Conservation (phyloP, 2,329 filamentous ascomycete genomes). For the Lasiodiplodia theobromae region DNA sequence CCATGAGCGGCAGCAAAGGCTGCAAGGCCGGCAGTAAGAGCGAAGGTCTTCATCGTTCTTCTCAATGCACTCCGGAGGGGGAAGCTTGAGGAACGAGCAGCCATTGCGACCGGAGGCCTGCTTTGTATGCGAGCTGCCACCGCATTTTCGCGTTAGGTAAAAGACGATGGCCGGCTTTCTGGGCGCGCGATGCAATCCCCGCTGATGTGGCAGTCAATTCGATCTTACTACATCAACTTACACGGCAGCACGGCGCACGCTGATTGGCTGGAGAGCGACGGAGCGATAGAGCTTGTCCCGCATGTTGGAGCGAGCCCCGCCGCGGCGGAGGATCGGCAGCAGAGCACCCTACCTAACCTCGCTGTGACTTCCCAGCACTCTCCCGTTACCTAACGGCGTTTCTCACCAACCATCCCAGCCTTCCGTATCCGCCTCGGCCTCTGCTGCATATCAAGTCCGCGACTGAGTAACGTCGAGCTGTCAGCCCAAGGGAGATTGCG, state of each 20-base stretch:
- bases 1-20: slow-evolving; percentile 66
- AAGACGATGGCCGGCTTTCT: slow-evolving; percentile 12
- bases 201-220: slow-evolving; percentile 8
- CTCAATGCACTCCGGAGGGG: background rate
- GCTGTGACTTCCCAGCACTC: background rate
- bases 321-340: slow-evolving; percentile 14
- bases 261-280: slow-evolving; percentile 11
- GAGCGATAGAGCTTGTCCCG: slow-evolving; percentile 21
- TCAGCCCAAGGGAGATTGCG: background rate
- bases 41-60: slow-evolving; percentile 24
- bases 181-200: background rate
- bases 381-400: slow-evolving; percentile 14
- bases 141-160: slow-evolving; percentile 26
- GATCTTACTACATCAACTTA: slow-evolving; percentile 21
- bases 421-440: slow-evolving; percentile 8
- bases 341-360: slow-evolving; percentile 20
- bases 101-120: background rate
- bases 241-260: background rate
- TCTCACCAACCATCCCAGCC: background rate
- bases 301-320: slow-evolving; percentile 4
- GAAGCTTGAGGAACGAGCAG: slow-evolving; percentile 2
- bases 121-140: slow-evolving; percentile 20
- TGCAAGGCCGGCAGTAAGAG: slow-evolving; percentile 50
- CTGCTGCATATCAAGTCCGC: slow-evolving; percentile 1
- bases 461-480: background rate